phyloP scores from a whole-genome alignment of 2,329 filamentous ascomycete genomes.

The Alternaria ethzedia region DNA sequence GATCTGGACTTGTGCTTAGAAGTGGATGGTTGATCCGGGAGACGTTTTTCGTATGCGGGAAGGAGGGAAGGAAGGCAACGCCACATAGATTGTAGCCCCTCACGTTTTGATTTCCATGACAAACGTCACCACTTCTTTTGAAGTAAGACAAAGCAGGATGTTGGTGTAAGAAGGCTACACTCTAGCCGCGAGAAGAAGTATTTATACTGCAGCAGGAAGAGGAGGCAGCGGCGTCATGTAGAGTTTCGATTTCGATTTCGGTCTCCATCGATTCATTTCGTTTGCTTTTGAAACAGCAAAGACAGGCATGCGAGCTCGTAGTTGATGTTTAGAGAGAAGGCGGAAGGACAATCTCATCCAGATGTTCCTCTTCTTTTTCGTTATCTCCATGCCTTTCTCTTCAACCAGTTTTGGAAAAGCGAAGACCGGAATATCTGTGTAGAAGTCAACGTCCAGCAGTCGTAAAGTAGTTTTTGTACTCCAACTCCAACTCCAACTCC shows the following conservation, averaged over 20 bases:
- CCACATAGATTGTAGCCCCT: fast-evolving
- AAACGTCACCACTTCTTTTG: too few relatives aligned
- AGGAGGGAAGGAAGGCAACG: too few relatives aligned
- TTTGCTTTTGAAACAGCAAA: neutral
- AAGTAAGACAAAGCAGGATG: fast-evolving
- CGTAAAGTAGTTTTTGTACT: neutral
- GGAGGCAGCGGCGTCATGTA: neutral
- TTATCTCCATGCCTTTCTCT: too few relatives aligned
- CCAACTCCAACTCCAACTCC: neutral
- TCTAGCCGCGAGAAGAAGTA: neutral
- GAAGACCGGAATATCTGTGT: neutral
- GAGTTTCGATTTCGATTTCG: neutral
- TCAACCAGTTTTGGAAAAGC: neutral
- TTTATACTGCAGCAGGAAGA: neutral
- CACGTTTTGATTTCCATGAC: neutral
- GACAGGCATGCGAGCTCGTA: neutral
- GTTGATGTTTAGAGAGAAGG: neutral
- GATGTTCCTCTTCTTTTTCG: too few relatives aligned
- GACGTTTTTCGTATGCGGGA: too few relatives aligned
- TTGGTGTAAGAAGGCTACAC: neutral
- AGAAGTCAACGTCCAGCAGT: neutral
- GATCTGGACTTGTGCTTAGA: too few relatives aligned
- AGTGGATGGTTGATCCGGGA: too few relatives aligned
- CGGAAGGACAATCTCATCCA: neutral
- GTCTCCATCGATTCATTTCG: neutral